phyloP scores from a whole-genome alignment of 352 stramenopile genomes.

The Pythium guiyangense region DNA sequence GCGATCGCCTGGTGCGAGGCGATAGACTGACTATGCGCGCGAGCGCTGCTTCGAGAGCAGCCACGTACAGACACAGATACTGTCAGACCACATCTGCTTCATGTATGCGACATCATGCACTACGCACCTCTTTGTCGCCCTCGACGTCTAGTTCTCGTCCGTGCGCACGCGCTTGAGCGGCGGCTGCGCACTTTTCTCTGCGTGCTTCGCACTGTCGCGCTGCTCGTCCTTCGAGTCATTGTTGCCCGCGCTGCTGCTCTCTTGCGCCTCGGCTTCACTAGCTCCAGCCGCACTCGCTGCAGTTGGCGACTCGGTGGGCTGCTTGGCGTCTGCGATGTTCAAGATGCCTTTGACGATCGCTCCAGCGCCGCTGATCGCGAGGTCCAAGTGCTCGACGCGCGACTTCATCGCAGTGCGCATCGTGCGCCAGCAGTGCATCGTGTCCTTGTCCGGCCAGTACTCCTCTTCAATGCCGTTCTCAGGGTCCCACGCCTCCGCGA shows the following conservation, averaged over 20 bases:
- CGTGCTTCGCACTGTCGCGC: not conserved
- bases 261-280: not conserved
- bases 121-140: constrained; percentile 25
- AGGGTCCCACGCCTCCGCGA: constrained; percentile 92
- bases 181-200: not conserved
- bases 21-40: no score
- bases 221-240: not conserved
- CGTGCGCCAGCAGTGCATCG: constrained; percentile 84
- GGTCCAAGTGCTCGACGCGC: constrained; percentile 66
- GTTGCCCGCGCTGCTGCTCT: not conserved
- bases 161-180: constrained; percentile 28
- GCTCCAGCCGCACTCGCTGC: not conserved
- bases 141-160: constrained; percentile 15
- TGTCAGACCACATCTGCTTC: no score
- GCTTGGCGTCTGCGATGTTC: constrained; percentile 21
- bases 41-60: no score
- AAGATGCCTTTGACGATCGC: constrained; percentile 73
- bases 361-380: constrained; percentile 53
- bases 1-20: no score
- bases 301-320: not conserved
- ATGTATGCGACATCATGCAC: no score
- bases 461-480: constrained; percentile 95
- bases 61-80: no score
- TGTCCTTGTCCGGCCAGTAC: constrained; percentile 94
- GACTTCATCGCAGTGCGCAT: constrained; percentile 76